Conservation (phyloP, 2,329 filamentous ascomycete genomes). For the Rhynchosporium secalis region DNA sequence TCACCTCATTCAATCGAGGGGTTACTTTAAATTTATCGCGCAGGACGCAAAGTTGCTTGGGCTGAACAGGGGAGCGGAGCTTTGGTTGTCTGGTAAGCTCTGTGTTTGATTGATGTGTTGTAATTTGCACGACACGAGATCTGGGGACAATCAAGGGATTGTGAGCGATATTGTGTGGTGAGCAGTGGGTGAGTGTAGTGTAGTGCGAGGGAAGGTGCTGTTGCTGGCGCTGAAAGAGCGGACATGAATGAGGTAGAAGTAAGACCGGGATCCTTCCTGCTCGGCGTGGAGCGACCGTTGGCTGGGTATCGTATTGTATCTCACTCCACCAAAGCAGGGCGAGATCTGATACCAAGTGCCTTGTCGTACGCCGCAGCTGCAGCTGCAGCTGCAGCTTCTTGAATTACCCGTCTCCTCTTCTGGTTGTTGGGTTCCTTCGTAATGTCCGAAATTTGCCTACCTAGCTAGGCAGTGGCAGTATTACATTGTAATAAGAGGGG, state of each 20-base stretch:
- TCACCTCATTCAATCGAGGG: conserved; percentile 28
- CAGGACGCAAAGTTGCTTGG: conserved; percentile 12
- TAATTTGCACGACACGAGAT: conserved; percentile 9
- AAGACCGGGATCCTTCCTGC: not conserved
- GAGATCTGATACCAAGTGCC: too few species aligned
- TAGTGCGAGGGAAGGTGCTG: not conserved
- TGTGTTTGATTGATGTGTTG: not conserved
- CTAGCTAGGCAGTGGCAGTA: not conserved
- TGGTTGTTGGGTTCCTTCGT: not conserved
- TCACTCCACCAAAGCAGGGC: conserved; percentile 4
- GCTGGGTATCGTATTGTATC: not conserved
- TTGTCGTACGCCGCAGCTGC: too few species aligned
- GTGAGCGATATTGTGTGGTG: not conserved
- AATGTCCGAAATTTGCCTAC: not conserved
- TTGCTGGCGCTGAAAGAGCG: not conserved
- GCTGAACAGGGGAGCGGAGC: not conserved
- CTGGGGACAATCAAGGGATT: conserved; percentile 1
- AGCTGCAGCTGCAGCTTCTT: not conserved
- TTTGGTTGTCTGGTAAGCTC: not conserved
- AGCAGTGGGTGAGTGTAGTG: not conserved
- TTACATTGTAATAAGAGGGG: not conserved
- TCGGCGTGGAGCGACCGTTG: not conserved
- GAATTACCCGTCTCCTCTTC: conserved; percentile 11
- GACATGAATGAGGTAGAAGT: not conserved
- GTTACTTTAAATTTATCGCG: not conserved